Base-by-base conservation (phyloP, 2,329 filamentous ascomycete genomes). In the Boeremia lycopersici region DNA sequence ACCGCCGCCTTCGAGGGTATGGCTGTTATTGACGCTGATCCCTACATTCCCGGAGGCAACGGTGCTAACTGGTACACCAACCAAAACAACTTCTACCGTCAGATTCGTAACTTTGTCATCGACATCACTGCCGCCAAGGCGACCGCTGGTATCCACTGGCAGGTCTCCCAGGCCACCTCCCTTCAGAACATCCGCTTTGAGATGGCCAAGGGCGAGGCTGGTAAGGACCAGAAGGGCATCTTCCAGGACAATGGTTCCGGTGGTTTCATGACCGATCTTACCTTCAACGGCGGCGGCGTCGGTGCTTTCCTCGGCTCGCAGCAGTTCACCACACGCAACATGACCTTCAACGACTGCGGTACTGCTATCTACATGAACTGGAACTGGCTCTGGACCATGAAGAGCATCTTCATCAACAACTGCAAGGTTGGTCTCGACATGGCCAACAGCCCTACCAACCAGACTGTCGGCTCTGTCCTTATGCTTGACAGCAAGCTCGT, bases 21-120 rank as follows among this genome's bases (percentile, higher is more conserved):
- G 79, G 93, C 89, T 38, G 84, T 98, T 48, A 89, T 99, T 62
- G 93, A 97, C 71, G 82, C 90, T 2, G 88, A 98, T 69, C 93
- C 93, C 0, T 98, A 98, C 75, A 83, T 85, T 34, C 72, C 83
- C 45, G 77, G 79, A 1, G 89, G 89, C n/a, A 53, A 71, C 34
- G 79, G 78, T 13, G 69, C 67, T 52, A 80, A 80, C 69, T 81
- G 78, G 77, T 82, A 72, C 70, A 80, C 78, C 62, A 81, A 81
- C 69, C 79, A 81, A 68, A 82, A 81, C 76, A 82, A 83, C 70
- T 83, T 84, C 72, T 83, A 79, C 68, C 79, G 81, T 42, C 80
- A 83, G 54, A 74, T 84, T 36, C 80, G 81, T 61, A 84, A 84
- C 69, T 78, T 84, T 45, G 69, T 78, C 61, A 78, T 84, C 48